Percentiles rank a stretch among this genome's conserved stretches.
Evolutionary conservation across 331 rosid species (phyloP).

Genomic region (Pyracantha coccinea): DNA sequence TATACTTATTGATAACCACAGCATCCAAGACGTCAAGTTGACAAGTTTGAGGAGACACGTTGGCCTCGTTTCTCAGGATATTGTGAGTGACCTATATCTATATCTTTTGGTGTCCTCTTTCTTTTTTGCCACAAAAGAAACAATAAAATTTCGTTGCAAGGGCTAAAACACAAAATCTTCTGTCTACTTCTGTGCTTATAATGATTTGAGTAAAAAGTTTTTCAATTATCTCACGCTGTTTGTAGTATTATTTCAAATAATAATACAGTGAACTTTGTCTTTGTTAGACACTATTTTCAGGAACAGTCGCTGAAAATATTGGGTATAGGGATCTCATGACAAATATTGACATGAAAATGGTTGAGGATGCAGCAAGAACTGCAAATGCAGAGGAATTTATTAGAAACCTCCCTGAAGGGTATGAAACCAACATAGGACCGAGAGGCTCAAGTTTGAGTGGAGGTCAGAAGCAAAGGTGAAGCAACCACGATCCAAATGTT

Average conservation of each 20-base stretch:
- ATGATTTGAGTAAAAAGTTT: neutral
- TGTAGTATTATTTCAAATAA: neutral
- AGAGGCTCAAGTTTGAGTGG: constrained; percentile 87
- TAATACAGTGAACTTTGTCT: no score
- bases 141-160: neutral
- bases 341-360: constrained; percentile 66
- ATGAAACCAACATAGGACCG: constrained; percentile 70
- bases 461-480: constrained; percentile 92
- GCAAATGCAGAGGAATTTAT: constrained; percentile 87
- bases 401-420: constrained; percentile 70
- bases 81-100: constrained; percentile 38
- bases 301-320: constrained; percentile 84
- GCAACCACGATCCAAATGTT: constrained; percentile 4
- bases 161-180: neutral
- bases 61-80: constrained; percentile 84
- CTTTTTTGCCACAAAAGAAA: no score
- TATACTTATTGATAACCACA: constrained; percentile 55
- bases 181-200: neutral
- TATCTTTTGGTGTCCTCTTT: neutral
- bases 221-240: neutral
- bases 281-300: constrained; percentile 61
- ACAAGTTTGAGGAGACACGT: constrained; percentile 68
- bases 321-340: constrained; percentile 70
- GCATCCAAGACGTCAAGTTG: constrained; percentile 44
- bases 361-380: constrained; percentile 52